phyloP scores from a whole-genome alignment of 1,284 basidiomycete species.

The Trichosporon sp. region DNA sequence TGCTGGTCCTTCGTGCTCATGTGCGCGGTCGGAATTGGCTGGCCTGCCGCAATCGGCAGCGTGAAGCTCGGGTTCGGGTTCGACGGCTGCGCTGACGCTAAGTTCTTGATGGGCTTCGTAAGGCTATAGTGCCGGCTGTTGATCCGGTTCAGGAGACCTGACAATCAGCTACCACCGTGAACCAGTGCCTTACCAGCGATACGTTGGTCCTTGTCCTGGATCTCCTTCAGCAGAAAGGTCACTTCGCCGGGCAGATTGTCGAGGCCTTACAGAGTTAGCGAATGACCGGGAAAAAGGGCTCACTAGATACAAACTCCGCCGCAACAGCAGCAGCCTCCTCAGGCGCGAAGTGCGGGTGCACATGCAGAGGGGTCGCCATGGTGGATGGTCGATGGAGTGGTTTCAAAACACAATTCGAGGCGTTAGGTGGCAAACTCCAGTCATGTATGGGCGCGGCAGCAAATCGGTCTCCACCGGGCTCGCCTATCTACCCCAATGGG shows the following conservation, averaged over 20 bases:
- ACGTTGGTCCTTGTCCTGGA: slow-evolving; percentile 53
- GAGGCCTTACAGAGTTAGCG: slow-evolving; percentile 55
- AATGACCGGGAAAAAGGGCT: slow-evolving; percentile 36
- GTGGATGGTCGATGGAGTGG: slow-evolving; percentile 5
- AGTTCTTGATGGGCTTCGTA: slow-evolving; percentile 32
- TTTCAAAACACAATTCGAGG: neutral
- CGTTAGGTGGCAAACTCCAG: neutral
- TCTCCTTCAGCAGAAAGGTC: slow-evolving; percentile 65
- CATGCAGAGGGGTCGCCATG: slow-evolving; percentile 26
- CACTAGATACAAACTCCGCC: slow-evolving; percentile 65
- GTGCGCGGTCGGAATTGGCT: slow-evolving; percentile 35
- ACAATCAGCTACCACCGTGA: neutral
- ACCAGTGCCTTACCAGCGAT: slow-evolving; percentile 35
- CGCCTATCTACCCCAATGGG: neutral
- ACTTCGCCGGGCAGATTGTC: slow-evolving; percentile 73
- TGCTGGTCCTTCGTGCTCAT: slow-evolving; percentile 43
- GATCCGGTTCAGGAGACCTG: slow-evolving; percentile 40
- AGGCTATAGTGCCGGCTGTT: slow-evolving; percentile 40
- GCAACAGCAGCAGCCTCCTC: slow-evolving; percentile 68
- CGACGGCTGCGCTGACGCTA: slow-evolving; percentile 13
- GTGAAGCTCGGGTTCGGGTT: slow-evolving; percentile 25
- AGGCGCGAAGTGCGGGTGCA: slow-evolving; percentile 47
- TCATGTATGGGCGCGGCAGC: neutral
- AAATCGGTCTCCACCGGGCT: neutral
- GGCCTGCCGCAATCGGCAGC: slow-evolving; percentile 30